Base-by-base conservation (phyloP, 2,329 filamentous ascomycete species). In the Aureobasidium melanogenum region DNA sequence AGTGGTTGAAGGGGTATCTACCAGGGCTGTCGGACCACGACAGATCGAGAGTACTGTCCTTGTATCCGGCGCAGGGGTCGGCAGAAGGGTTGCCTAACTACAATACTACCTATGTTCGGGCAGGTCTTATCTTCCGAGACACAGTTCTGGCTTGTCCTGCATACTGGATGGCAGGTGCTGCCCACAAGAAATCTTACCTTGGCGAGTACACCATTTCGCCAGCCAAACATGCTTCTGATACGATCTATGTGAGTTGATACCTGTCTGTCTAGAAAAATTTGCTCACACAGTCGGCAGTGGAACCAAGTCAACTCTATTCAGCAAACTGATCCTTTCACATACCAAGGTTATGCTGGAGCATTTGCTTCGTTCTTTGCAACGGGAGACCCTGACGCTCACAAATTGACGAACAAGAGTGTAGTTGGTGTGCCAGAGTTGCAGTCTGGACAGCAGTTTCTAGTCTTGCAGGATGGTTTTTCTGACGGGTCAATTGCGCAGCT, bases 291-390 rank as follows among this genome's bases (percentile, higher is more conserved):
- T 34, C 7, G 5, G n/a, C 85, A 81, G 72, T 87, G 83, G 83
- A 82, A 86, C 65, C 74, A 74, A 36, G 69, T 84, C 66, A 82
- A 82, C 62, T 60, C 75, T 0, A 70, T 82, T 2, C 84, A 86
- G 63, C 68, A 77, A 61, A 73, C 76, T 0, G 76, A 86, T 63
- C 75, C 78, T 0, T 64, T 81, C 0, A 80, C 81, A 6, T 87
- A 86, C 63, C 64, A 79, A 19, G 83, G 81, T 12, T 86, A 79
- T 63, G 70, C 79, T 1, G 84, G 84, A 5, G 82, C 83, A 0
- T 79, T 86, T 67, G 83, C 81, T 0, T 82, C 79, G 26, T 86
- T 85, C 69, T 80, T 86, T 62, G 76, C 82, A 68, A 83, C 80
- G 0, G 82, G 82, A 0, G 77, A 85, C 68, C 82, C 84, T 0